phyloP scores from a whole-genome alignment of 2,329 filamentous ascomycete species.

The Didymella pomorum region DNA sequence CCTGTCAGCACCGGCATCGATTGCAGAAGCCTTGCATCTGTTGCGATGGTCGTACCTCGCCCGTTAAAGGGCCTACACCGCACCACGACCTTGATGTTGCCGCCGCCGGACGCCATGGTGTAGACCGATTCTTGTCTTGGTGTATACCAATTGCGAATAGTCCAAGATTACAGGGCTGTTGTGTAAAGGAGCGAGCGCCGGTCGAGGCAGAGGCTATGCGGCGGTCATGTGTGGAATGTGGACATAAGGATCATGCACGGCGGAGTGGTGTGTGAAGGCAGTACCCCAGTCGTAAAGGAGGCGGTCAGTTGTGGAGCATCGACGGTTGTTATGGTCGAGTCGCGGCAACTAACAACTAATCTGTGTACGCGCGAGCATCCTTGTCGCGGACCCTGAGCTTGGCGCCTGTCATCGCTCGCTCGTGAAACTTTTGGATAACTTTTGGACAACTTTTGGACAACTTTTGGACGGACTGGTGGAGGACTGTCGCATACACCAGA shows the following conservation, averaged over 20 bases:
- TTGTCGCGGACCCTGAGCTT: conserved; percentile 27
- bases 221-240: conserved; percentile 34
- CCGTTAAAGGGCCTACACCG: conserved; percentile 93
- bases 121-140: conserved; percentile 4
- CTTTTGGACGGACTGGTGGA: too few species aligned
- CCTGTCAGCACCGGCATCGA: conserved; percentile 23
- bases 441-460: neutral
- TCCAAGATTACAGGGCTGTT: conserved; percentile 13
- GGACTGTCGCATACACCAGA: neutral
- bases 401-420: conserved; percentile 22
- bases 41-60: conserved; percentile 77
- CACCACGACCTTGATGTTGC: conserved; percentile 99
- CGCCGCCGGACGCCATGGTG: conserved; percentile 76
- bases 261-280: conserved; percentile 1
- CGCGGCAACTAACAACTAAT: conserved; percentile 27
- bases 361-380: conserved; percentile 38
- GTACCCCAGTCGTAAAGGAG: conserved; percentile 32
- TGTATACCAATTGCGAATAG: neutral
- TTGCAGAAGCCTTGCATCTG: too few species aligned
- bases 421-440: neutral
- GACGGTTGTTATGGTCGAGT: conserved; percentile 34
- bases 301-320: conserved; percentile 24
- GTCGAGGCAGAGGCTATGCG: conserved; percentile 22
- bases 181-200: conserved; percentile 26
- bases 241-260: conserved; percentile 25